Evolutionary conservation across 1,284 basidiomycete species (phyloP).

Genomic region (Wallemia mellicola): DNA sequence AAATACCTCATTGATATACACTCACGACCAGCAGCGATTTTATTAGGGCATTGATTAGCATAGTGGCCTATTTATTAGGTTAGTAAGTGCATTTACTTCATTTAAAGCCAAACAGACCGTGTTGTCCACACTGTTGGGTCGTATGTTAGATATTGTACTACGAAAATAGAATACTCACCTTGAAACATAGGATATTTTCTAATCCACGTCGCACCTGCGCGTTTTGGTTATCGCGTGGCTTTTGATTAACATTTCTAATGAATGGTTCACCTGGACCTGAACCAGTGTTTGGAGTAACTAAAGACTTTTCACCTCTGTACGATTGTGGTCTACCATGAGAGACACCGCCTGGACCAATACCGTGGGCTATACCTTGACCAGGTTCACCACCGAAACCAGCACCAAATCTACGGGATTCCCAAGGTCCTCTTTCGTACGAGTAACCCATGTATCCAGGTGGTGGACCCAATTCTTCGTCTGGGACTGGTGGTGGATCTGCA

Average conservation of each 20-base stretch:
- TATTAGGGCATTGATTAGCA: conserved; percentile 69
- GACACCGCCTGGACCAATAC: not conserved
- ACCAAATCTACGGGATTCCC: conserved; percentile 12
- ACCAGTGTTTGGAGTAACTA: conserved; percentile 1
- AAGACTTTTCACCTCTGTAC: not conserved
- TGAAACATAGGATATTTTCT: conserved; percentile 67
- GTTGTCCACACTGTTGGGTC: conserved; percentile 44
- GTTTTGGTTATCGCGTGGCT: conserved; percentile 7
- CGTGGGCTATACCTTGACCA: conserved; percentile 9
- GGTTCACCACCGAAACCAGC: conserved; percentile 11
- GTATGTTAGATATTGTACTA: conserved; percentile 2
- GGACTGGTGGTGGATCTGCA: conserved; percentile 46
- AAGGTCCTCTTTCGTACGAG: conserved; percentile 17
- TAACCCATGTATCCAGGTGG: conserved; percentile 24
- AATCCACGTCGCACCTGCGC: conserved; percentile 14
- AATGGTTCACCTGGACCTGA: not conserved
- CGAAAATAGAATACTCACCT: conserved; percentile 22
- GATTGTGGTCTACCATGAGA: conserved; percentile 1
- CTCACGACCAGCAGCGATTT: conserved; percentile 34
- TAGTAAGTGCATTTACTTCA: not conserved
- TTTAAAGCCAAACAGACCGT: conserved; percentile 19
- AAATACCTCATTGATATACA: not conserved
- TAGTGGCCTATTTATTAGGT: conserved; percentile 34
- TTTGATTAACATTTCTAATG: not conserved
- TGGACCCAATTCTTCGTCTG: conserved; percentile 50